A percentile compares a stretch with the other conserved stretches of the same genome.
These are phyloP conservation scores for Epichloe glyceriae DNA, from an alignment of 2,329 filamentous ascomycete species.

Conservation along the genomic window DNA sequence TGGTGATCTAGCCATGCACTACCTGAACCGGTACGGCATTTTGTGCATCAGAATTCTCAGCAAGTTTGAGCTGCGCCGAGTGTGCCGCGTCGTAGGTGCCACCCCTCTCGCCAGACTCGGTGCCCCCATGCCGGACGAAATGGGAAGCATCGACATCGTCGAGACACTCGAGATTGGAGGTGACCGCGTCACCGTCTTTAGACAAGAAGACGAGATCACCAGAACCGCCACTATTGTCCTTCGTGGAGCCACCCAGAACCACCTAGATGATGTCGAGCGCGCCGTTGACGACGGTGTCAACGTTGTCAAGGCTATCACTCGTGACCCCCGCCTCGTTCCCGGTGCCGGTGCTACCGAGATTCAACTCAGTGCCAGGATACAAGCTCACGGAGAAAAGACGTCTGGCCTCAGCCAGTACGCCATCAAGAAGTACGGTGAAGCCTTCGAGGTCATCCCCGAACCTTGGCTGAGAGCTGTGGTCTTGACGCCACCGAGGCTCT, in stretches of 20 bases:
- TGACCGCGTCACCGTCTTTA: slow-evolving; percentile 95
- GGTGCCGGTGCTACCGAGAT: slow-evolving; percentile 92
- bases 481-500: slow-evolving; percentile 95
- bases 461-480: slow-evolving; percentile 86
- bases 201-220: slow-evolving; percentile 87
- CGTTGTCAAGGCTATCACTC: slow-evolving; percentile 95
- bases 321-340: slow-evolving; percentile 79
- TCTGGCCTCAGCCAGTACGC: slow-evolving; percentile 88
- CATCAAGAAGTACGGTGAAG: slow-evolving; percentile 94
- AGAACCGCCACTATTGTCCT: slow-evolving; percentile 90
- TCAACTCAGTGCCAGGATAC: slow-evolving; percentile 85
- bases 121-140: slow-evolving; percentile 99
- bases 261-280: slow-evolving; percentile 91
- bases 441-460: slow-evolving; percentile 92
- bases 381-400: slow-evolving; percentile 81
- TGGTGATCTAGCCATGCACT: slow-evolving; percentile 91
- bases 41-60: slow-evolving; percentile 93
- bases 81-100: slow-evolving; percentile 92
- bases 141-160: slow-evolving; percentile 87
- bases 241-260: slow-evolving; percentile 92
- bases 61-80: slow-evolving; percentile 90
- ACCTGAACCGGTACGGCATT: slow-evolving; percentile 94
- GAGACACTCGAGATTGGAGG: slow-evolving; percentile 97
- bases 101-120: slow-evolving; percentile 92
- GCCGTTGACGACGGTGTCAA: slow-evolving; percentile 98